These are phyloP conservation scores for Austroboletus olivaceoglutinosus DNA, from an alignment of 1,284 basidiomycete genomes.

Conservation along the genomic window DNA sequence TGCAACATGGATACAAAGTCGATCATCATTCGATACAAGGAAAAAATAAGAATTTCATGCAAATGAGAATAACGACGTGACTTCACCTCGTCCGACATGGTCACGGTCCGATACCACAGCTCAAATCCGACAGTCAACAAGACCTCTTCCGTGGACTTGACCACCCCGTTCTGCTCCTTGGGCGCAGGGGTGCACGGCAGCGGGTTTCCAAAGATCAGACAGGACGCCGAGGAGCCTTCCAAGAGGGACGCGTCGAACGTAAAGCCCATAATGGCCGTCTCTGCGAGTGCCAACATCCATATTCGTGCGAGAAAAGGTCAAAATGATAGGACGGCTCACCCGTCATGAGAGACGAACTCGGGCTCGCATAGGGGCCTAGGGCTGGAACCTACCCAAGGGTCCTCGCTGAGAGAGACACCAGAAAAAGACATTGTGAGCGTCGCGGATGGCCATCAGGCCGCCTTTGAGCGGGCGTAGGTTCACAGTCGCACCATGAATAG, in stretches of 20 bases:
- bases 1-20: no score
- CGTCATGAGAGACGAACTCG: conserved; percentile 82
- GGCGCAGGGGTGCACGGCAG: conserved; percentile 55
- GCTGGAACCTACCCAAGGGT: conserved; percentile 55
- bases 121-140: conserved; percentile 83
- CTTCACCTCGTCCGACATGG: no score
- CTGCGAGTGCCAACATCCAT: conserved; percentile 36
- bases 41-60: no score
- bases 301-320: no score
- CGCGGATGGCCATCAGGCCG: conserved; percentile 58
- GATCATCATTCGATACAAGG: no score
- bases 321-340: conserved; percentile 55
- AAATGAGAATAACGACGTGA: no score
- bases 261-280: conserved; percentile 85
- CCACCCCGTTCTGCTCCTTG: conserved; percentile 28
- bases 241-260: conserved; percentile 83
- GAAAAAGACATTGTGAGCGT: conserved; percentile 63
- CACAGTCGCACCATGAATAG: conserved; percentile 61
- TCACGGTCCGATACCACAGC: conserved; percentile 68
- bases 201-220: conserved; percentile 88
- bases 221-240: conserved; percentile 80
- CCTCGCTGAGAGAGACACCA: conserved; percentile 39
- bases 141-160: conserved; percentile 40
- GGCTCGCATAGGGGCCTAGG: conserved; percentile 85
- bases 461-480: conserved; percentile 35